These are phyloP conservation scores for Clathrospora elynae DNA, from an alignment of 2,329 filamentous ascomycete genomes.

Conservation along the genomic window DNA sequence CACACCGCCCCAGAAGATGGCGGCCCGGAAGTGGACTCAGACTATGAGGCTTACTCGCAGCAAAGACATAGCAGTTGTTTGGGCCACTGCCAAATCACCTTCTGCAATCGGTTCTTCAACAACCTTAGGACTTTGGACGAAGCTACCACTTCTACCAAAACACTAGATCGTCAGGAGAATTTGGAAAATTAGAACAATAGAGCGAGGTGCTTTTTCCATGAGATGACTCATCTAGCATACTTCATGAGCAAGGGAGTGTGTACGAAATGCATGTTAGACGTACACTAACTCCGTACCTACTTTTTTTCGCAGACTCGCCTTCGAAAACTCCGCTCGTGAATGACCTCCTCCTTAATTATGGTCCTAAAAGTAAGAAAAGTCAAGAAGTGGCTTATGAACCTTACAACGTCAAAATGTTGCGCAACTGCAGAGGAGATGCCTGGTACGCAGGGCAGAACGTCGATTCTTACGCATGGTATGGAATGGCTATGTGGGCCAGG, in stretches of 20 bases:
- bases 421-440: constrained; percentile 1
- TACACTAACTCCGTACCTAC: too few species aligned
- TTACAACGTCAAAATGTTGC: neutral
- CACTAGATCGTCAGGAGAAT: constrained; percentile 1
- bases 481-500: constrained; percentile 2
- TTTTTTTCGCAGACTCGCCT: neutral
- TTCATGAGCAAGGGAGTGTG: neutral
- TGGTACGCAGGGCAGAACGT: constrained; percentile 4
- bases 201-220: constrained; percentile 4
- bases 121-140: neutral
- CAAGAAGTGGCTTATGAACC: neutral
- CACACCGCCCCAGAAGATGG: too few species aligned
- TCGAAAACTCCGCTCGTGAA: neutral
- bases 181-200: constrained; percentile 4
- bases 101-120: constrained; percentile 1
- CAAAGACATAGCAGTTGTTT: neutral
- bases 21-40: neutral
- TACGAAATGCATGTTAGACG: neutral
- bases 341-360: constrained; percentile 1
- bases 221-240: constrained; percentile 2
- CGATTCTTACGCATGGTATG: constrained; percentile 3
- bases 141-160: neutral
- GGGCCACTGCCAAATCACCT: neutral
- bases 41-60: neutral
- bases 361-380: neutral